Conservation (phyloP, 768 basidiomycete genomes). For the Phylloporus sp. region DNA sequence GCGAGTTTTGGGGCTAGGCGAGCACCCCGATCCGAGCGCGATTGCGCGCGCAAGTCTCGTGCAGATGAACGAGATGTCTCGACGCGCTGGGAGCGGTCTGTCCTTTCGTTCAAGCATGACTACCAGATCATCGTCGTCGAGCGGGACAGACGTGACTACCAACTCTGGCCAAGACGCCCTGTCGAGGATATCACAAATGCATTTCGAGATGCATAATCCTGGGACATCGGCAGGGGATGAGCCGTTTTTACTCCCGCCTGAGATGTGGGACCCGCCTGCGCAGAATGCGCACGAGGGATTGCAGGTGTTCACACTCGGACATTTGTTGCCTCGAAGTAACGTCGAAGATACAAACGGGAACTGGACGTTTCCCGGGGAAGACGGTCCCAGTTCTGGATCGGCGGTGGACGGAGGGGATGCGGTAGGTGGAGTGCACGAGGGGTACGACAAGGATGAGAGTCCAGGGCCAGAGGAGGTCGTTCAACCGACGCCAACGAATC, state of each 20-base stretch:
- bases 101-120: conserved; percentile 26
- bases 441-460: conserved; percentile 25
- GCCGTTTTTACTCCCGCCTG: conserved; percentile 27
- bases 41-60: conserved; percentile 64
- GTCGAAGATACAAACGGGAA: conserved; percentile 52
- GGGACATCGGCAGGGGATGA: conserved; percentile 26
- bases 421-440: conserved; percentile 21
- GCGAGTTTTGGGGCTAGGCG: conserved; percentile 39
- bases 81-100: conserved; percentile 46
- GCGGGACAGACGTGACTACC: conserved; percentile 12
- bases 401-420: conserved; percentile 20
- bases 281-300: conserved; percentile 55
- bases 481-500: conserved; percentile 35
- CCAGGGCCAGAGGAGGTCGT: conserved; percentile 37
- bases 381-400: conserved; percentile 8
- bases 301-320: conserved; percentile 79
- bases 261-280: conserved; percentile 25
- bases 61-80: conserved; percentile 77
- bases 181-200: conserved; percentile 45
- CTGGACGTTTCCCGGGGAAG: conserved; percentile 52
- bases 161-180: conserved; percentile 41
- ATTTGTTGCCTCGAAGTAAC: conserved; percentile 58
- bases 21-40: conserved; percentile 47
- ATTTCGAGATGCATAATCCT: conserved; percentile 40
- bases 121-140: conserved; percentile 16